Base-by-base conservation (phyloP, 257 asterid genomes). In the Penstemon eatonii region DNA sequence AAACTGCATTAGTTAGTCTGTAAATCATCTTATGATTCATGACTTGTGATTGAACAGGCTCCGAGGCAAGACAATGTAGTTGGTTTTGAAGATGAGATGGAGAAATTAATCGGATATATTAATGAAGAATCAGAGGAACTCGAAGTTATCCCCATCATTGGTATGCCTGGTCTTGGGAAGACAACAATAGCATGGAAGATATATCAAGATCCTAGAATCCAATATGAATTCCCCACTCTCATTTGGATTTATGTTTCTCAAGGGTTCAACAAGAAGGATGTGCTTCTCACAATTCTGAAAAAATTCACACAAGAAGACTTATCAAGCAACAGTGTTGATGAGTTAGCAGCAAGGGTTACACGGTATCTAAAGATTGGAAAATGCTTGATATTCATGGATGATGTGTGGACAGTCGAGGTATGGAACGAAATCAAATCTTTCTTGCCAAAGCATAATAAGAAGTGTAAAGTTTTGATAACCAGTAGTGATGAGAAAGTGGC, bases 371-470 rank as follows among this genome's bases (percentile, higher is more conserved):
- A 44, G 50, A 41, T 33, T 6, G 66, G 71, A n/a, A 74, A 74
- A 7, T 81, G 71, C 42, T 53, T 81, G 42, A 65, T 71, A 41
- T 76, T 78, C 10, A 25, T 81, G 76, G 85, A 81, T 59, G 85
- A 78, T 55, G 78, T 81, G 41, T 81, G 86, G 86, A 72, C 68
- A 0, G 15, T 13, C 6, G 76, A 47, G 2, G 73, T 70, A 4
- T 82, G 81, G 84, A 56, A 46, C 7, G 47, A 62, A 4, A 73
- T 82, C 40, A 58, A 65, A 45, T 54, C 3, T 47, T 77, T 69
- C 0, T 75, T 82, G 44, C 84, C 84, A 3, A 56, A 50, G 37
- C 52, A 44, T 36, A 63, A 69, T 19, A 66, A 56, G 4, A 44
- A 46, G 4, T 77, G 83, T 7, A 67, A 80, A 70, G 63, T 83